phyloP scores from a whole-genome alignment of 805 yeast genomes.

The Grigorovia jiainica region DNA sequence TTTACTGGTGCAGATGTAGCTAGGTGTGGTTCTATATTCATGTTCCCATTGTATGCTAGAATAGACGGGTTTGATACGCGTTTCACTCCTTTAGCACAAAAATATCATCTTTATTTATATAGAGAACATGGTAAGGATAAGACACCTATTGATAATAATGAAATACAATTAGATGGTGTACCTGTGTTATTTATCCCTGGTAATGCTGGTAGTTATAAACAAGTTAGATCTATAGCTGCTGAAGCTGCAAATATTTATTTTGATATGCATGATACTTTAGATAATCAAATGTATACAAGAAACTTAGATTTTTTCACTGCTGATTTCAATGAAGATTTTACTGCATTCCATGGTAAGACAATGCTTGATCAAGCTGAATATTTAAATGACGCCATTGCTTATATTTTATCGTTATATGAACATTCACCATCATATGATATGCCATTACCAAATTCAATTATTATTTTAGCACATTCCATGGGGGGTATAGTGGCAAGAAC shows the following conservation, averaged over 20 bases:
- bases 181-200: conserved; percentile 96
- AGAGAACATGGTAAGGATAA: conserved; percentile 69
- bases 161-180: conserved; percentile 47
- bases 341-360: conserved; percentile 93
- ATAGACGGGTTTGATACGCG: conserved; percentile 66
- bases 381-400: conserved; percentile 75
- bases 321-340: conserved; percentile 90
- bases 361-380: conserved; percentile 90
- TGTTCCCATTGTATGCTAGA: conserved; percentile 79
- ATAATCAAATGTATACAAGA: conserved; percentile 23
- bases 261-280: conserved; percentile 21
- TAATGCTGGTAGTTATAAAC: conserved; percentile 90
- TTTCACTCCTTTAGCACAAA: conserved; percentile 47
- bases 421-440: conserved; percentile 13
- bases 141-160: conserved; percentile 37
- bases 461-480: conserved; percentile 88
- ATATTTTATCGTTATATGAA: conserved; percentile 59
- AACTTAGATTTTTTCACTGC: conserved; percentile 82
- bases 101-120: conserved; percentile 77
- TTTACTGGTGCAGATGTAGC: conserved; percentile 40
- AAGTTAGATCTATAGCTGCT: conserved; percentile 87
- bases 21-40: conserved; percentile 58
- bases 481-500: conserved; percentile 93
- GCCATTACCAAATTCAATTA: conserved; percentile 54
- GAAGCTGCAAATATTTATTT: conserved; percentile 52